Evolutionary conservation across 768 basidiomycete species (phyloP).

Genomic region (Trametes villosa): DNA sequence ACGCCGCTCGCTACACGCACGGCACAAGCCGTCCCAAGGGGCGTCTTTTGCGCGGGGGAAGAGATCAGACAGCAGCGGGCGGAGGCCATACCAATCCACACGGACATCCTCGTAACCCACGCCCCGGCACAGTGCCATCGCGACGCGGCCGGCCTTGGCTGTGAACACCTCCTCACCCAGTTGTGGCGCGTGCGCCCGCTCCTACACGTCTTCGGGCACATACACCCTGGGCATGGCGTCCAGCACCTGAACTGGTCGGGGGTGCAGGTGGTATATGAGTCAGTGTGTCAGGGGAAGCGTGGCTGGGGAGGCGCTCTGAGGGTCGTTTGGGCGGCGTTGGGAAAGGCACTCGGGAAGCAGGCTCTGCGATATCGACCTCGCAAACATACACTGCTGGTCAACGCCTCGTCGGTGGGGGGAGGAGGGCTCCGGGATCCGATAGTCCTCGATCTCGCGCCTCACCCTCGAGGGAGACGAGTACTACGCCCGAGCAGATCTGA

Average conservation of each 20-base stretch:
- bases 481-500: too few species aligned
- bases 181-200: slow-evolving; percentile 36
- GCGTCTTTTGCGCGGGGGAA: too few species aligned
- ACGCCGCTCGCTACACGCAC: slow-evolving; percentile 2
- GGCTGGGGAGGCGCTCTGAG: not conserved
- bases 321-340: not conserved
- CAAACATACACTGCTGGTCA: not conserved
- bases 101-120: slow-evolving; percentile 57
- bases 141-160: slow-evolving; percentile 43
- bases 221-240: slow-evolving; percentile 65
- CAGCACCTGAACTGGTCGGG: not conserved
- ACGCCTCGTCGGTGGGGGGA: not conserved
- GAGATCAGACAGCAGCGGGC: too few species aligned
- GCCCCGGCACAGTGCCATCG: slow-evolving; percentile 51
- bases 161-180: slow-evolving; percentile 46
- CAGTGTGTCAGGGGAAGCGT: not conserved
- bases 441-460: too few species aligned
- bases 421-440: too few species aligned
- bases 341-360: not conserved
- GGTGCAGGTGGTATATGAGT: not conserved
- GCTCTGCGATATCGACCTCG: not conserved
- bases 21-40: too few species aligned
- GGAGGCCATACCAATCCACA: slow-evolving; percentile 35
- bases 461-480: too few species aligned
- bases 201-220: slow-evolving; percentile 62